Conservation (phyloP, 2,329 filamentous ascomycete genomes). For the Alternaria postmessia region DNA sequence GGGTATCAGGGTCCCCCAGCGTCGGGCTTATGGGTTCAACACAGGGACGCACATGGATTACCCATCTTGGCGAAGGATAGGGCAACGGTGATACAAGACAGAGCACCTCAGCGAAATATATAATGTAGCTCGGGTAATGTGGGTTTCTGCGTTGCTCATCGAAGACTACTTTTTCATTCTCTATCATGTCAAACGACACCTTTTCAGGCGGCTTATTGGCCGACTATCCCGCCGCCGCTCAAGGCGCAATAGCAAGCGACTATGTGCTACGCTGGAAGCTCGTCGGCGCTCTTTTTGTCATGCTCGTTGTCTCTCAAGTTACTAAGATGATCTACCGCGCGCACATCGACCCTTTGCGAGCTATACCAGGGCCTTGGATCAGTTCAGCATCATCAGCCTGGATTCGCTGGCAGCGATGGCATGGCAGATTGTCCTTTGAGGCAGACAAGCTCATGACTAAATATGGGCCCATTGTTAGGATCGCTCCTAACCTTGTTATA, state of each 20-base stretch:
- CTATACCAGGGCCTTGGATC: conserved; percentile 29
- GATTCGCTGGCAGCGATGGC: conserved; percentile 33
- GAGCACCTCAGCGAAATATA: neutral
- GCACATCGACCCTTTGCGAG: conserved; percentile 22
- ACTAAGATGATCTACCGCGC: conserved; percentile 22
- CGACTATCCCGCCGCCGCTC: neutral
- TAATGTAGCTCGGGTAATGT: neutral
- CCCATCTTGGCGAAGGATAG: neutral
- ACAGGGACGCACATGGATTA: neutral
- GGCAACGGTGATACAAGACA: neutral
- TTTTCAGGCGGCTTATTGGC: neutral
- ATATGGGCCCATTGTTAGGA: conserved; percentile 30
- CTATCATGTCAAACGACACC: conserved; percentile 1
- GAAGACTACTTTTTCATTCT: neutral
- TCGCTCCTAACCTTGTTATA: conserved; percentile 29
- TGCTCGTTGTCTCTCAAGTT: neutral
- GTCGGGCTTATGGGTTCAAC: neutral
- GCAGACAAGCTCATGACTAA: conserved; percentile 28
- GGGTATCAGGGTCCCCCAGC: neutral
- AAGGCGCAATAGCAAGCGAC: neutral
- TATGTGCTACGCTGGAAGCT: neutral
- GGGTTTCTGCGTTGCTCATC: neutral
- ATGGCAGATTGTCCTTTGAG: conserved; percentile 27
- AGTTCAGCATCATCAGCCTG: conserved; percentile 25
- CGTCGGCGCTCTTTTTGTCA: neutral